These are phyloP conservation scores for Penicillium occitanis DNA, from an alignment of 2,329 filamentous ascomycete genomes.

Conservation along the genomic window DNA sequence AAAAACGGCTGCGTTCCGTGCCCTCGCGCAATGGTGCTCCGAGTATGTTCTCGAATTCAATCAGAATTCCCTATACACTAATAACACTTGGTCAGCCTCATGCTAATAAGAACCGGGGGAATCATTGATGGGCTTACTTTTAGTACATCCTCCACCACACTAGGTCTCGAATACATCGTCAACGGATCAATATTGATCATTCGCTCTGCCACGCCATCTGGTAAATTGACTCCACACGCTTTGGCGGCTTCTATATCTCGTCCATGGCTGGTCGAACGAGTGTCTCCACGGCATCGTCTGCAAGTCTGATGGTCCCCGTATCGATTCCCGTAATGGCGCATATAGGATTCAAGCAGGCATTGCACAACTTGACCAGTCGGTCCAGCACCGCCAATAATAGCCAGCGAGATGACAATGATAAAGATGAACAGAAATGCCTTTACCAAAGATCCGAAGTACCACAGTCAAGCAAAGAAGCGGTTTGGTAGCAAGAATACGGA, in stretches of 20 bases:
- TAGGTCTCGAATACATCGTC: background rate
- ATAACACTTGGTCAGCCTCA: background rate
- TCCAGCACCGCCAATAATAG: slow-evolving; percentile 37
- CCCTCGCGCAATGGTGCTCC: background rate
- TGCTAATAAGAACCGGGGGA: background rate
- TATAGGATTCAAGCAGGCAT: slow-evolving; percentile 2
- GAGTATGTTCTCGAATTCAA: background rate
- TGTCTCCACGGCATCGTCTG: background rate
- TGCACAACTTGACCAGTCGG: slow-evolving; percentile 25
- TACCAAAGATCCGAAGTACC: slow-evolving; percentile 39
- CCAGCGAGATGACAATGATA: slow-evolving; percentile 43
- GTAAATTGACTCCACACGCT: background rate
- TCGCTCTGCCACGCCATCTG: background rate
- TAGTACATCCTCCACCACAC: background rate
- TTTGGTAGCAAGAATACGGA: background rate
- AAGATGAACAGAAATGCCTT: slow-evolving; percentile 28
- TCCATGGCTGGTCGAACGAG: background rate
- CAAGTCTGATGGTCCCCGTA: background rate
- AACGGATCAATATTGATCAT: background rate
- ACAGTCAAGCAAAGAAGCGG: slow-evolving; percentile 38
- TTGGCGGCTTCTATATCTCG: background rate
- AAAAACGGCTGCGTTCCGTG: background rate
- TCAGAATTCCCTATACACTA: background rate
- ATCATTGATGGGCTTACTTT: background rate
- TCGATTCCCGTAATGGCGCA: slow-evolving; percentile 12